Percentiles rank a stretch among this genome's conserved stretches.
Evolutionary conservation across 805 yeast genomes (phyloP).

Genomic region (Brettanomyces custersianus): DNA sequence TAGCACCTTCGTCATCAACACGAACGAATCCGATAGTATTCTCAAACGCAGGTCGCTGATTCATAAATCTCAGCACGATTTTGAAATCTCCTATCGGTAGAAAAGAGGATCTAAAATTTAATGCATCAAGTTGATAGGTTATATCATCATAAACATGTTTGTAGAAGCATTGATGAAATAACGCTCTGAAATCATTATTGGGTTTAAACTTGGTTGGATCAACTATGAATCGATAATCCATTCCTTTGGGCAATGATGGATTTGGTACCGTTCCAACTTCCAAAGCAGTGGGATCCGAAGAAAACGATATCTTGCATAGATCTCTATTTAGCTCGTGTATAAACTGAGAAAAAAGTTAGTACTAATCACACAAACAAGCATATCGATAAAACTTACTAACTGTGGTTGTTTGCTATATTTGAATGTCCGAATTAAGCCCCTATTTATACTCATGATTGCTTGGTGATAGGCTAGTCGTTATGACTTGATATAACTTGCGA

Average conservation of each 20-base stretch:
- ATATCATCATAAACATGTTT: slow-evolving; percentile 34
- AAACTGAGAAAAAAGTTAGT: slow-evolving; percentile 8
- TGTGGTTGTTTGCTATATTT: slow-evolving; percentile 20
- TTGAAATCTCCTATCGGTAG: slow-evolving; percentile 71
- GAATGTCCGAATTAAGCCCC: slow-evolving; percentile 14
- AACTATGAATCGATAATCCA: slow-evolving; percentile 7
- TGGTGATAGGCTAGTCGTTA: slow-evolving; percentile 2
- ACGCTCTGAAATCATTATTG: slow-evolving; percentile 16
- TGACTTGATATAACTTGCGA: too few relatives aligned
- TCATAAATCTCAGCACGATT: slow-evolving; percentile 49
- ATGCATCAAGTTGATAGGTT: slow-evolving; percentile 47
- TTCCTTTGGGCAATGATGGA: neutral
- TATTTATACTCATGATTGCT: slow-evolving; percentile 9
- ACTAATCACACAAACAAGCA: neutral
- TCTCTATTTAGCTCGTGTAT: slow-evolving; percentile 14
- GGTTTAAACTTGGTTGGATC: slow-evolving; percentile 18
- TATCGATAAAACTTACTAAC: slow-evolving; percentile 11
- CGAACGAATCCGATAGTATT: slow-evolving; percentile 64
- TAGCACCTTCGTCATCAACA: slow-evolving; percentile 45
- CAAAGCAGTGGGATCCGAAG: slow-evolving; percentile 16
- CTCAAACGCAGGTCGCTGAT: slow-evolving; percentile 53
- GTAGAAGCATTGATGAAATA: slow-evolving; percentile 17
- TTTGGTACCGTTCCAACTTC: slow-evolving; percentile 16
- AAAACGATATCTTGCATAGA: slow-evolving; percentile 20
- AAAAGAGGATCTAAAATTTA: slow-evolving; percentile 39